Evolutionary conservation across 257 asterid genomes (phyloP).

Genomic region (Solanum sparsipilum): DNA sequence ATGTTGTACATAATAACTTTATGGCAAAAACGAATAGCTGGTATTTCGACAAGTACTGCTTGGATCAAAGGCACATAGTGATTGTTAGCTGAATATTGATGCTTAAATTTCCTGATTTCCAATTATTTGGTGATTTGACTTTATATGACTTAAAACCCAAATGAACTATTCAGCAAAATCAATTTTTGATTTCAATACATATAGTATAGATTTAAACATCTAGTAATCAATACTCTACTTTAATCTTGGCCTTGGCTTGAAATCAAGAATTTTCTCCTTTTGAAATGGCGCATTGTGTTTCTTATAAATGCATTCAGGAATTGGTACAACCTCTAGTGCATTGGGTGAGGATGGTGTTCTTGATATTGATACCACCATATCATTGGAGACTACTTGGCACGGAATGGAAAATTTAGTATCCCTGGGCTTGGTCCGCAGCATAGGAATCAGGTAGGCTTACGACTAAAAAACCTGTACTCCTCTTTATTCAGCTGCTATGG

Average conservation of each 20-base stretch:
- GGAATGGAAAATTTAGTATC: slow-evolving; percentile 54
- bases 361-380: slow-evolving; percentile 49
- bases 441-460: slow-evolving; percentile 41
- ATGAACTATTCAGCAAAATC: background rate
- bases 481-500: background rate
- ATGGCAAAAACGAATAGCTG: background rate
- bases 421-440: slow-evolving; percentile 50
- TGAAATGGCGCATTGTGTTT: background rate
- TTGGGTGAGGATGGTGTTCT: slow-evolving; percentile 51
- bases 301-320: slow-evolving; percentile 20
- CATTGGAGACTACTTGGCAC: slow-evolving; percentile 63
- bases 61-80: background rate
- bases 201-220: background rate
- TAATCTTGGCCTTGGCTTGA: background rate
- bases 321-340: slow-evolving; percentile 47
- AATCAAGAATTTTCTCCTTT: background rate
- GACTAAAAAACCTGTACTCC: background rate
- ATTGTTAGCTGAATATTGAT: background rate
- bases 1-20: background rate
- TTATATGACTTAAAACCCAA: background rate
- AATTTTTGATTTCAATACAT: background rate
- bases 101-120: background rate
- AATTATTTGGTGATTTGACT: background rate
- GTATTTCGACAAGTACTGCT: background rate
- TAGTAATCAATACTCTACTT: background rate